Evolutionary conservation across 2,329 filamentous ascomycete genomes (phyloP), one percentile per base, ranked within the genome.

Genomic region (Cladobotryum protrusum): DNA sequence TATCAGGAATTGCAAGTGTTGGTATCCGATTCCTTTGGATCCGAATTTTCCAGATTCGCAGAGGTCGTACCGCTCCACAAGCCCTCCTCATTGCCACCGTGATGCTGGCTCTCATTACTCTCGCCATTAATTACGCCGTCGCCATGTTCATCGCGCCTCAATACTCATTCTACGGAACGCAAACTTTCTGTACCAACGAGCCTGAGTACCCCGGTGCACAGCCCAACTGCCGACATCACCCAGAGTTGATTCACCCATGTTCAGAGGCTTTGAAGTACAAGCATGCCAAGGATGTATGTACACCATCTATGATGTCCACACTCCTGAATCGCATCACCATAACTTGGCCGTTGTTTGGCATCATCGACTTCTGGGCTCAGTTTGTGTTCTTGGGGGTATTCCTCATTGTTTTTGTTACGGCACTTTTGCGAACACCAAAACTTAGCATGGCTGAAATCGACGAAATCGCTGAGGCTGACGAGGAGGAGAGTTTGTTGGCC

Each of bases 21-120:
- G 93, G 93, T 42, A 96, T 99, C 61, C 87, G 93, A 57, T 96
- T 99, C 76, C 79, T 99, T 47, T 99, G 93, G 93, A 77, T 99
- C 59, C 86, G 81, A 52, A 83, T 99, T 61, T 97, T 97, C 78
- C 84, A 86, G 66, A 92, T 99, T 61, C 83, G 89, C 61, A 89
- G 86, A 62, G 89, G 90, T 24, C 83, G 91, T 58, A 97, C 92
- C 1, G 86, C 88, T 1, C 93, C 93, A 0, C 93, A 97, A 66
- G 93, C 92, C 1, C 77, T 99, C 6, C 81, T 99, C 48, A 83
- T 96, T 63, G 87, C 89, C 2, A 96, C 92, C 0, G 89, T 95
- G 11, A 83, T 99, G 74, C 77, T 99, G 43, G 92, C 89, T 0
- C 78, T 97, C 56, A 92, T 95, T 57, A 88, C 88, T 2, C 73